phyloP scores from a whole-genome alignment of 257 asterid genomes.

The Salvia splendens region DNA sequence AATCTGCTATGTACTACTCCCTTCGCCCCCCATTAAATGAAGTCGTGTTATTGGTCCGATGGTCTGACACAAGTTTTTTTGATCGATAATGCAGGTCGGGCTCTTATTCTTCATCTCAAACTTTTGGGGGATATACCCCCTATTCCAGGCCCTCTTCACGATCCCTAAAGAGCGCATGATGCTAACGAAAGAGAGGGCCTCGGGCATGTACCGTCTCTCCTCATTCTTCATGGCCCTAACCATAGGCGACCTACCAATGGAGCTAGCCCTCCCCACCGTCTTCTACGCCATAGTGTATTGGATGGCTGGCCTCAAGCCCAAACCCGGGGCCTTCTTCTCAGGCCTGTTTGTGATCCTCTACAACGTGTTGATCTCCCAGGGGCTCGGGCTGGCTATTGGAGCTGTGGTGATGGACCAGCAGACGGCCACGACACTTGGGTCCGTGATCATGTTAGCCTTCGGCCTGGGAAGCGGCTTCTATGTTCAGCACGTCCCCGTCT shows the following conservation, averaged over 20 bases:
- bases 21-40: no score
- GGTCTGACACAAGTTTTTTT: background rate
- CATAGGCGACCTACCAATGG: conserved; percentile 74
- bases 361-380: conserved; percentile 57
- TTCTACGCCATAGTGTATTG: conserved; percentile 62
- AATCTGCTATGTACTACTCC: no score
- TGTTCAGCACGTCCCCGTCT: conserved; percentile 61
- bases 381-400: conserved; percentile 81
- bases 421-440: conserved; percentile 58
- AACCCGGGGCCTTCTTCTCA: conserved; percentile 42
- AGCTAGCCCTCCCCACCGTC: conserved; percentile 9
- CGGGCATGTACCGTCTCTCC: conserved; percentile 82
- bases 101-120: conserved; percentile 56
- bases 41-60: no score
- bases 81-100: conserved; percentile 52
- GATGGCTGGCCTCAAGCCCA: conserved; percentile 69
- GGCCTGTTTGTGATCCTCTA: conserved; percentile 50
- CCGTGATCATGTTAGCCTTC: conserved; percentile 61
- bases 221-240: conserved; percentile 79
- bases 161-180: conserved; percentile 70
- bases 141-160: conserved; percentile 73
- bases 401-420: conserved; percentile 64
- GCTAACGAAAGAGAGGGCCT: conserved; percentile 72
- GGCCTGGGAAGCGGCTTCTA: conserved; percentile 64
- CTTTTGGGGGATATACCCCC: conserved; percentile 88